Base-by-base conservation (phyloP, 345 rosid species). In the Gossypium herbaceum region DNA sequence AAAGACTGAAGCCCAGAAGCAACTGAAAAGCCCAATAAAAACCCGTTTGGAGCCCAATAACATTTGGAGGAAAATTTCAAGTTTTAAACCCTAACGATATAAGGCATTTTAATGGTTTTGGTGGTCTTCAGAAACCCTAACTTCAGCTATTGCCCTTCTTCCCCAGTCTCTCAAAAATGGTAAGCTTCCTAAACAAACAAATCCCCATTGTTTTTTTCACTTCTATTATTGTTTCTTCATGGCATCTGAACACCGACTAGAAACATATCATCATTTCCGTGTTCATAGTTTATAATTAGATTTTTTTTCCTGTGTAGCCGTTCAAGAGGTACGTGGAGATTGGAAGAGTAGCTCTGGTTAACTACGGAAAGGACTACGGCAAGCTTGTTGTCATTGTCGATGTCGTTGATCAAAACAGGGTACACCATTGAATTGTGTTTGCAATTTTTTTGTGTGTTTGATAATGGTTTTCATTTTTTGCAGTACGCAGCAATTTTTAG, bases 321-420 rank as follows among this genome's bases (percentile, higher is more conserved):
- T 93, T 91, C 92, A 91, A 91, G 89, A 89, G 98, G 85, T 91
- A 87, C 82, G 97, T 93, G 0, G 98, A 93, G 94, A 93, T 93
- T 41, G 97, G 98, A n/a, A 83, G 98, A 70, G 98, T 93, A 9
- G 98, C 97, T 6, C 89, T 93, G 44, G 87, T 93, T 44, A 93
- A 93, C 91, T 93, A 91, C 73, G 98, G 98, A 0, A 82, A 91
- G 74, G 98, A 93, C 68, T 86, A 91, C 29, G 98, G 98, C 0
- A 91, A 81, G 80, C 94, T 93, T 73, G 97, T 93, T 9, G 98
- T 93, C 54, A 93, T 93, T 77, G 98, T 93, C 78, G 97, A 93
- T 80, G 97, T 93, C 68, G 81, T 93, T 71, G 98, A 93, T 72
- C 97, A 93, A 78, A 93, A 93, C 86, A 83, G 97, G 27, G 98